Base-by-base conservation (phyloP, 768 basidiomycete species). In the Lactifluus piperatus region DNA sequence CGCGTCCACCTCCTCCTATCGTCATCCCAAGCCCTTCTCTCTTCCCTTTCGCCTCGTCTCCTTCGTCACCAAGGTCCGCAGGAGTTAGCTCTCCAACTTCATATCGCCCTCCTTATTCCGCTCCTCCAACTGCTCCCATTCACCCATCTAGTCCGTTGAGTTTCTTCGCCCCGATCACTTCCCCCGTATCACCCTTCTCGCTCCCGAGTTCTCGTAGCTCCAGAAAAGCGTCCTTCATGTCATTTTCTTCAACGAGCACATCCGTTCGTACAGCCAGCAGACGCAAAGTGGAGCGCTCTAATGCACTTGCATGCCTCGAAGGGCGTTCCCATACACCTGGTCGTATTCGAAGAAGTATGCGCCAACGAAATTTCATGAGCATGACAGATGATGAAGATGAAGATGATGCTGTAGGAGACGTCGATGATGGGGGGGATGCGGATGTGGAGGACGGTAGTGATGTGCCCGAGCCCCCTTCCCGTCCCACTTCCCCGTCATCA, bases 311-410 rank as follows among this genome's bases (percentile, higher is more conserved):
- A 0, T 74, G 79, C 27, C 77, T 87, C 26, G 86, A 87, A 63
- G 85, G 85, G 16, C 78, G 79, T 32, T 69, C 68, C 1, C 61
- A 66, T 30, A 65, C 60, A 5, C 68, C 59, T 30, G 58, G 62
- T 57, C 69, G 68, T 22, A 57, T 66, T 6, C 49, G 66, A 1
- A 51, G 65, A 29, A n/a, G 62, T 5, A 39, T 63, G 20, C 68
- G 68, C 10, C 69, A 72, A 50, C 66, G 69, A 29, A 84, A 85
- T 68, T 86, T 86, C 64, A 86, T 85, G 81, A 81, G 75, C 72
- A 79, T 84, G 77, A 79, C 74, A 52, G 85, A 86, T 63, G 83
- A 85, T 60, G 84, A 84, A 24, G 79, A 79, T 50, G 79, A 78
- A 5, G 75, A 44, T 11, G 43, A 71, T 29, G 56, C 44, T 14